Evolutionary conservation across 1,284 basidiomycete genomes (phyloP).

Genomic region (Malassezia dermatis): DNA sequence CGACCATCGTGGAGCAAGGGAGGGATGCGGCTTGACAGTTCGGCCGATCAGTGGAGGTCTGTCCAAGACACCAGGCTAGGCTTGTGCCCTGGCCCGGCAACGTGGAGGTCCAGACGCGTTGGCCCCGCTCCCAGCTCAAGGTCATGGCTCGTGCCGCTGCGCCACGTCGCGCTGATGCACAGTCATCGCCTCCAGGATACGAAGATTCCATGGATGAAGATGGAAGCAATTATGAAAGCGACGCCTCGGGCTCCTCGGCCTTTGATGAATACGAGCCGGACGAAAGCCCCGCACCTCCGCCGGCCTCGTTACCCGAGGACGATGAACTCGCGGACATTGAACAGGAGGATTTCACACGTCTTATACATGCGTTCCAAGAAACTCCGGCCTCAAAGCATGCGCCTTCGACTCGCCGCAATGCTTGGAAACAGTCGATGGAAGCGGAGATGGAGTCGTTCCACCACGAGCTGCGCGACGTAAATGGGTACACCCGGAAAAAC

Average conservation of each 20-base stretch:
- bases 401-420: not conserved
- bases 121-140: not conserved
- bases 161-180: not conserved
- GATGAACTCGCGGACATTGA: conserved; percentile 24
- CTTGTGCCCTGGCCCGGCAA: not conserved
- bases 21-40: not conserved
- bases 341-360: conserved; percentile 25
- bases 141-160: not conserved
- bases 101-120: not conserved
- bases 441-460: conserved; percentile 36
- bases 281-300: conserved; percentile 10
- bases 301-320: not conserved
- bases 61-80: not conserved
- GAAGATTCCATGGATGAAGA: conserved; percentile 14
- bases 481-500: conserved; percentile 26
- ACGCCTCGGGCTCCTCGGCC: not conserved
- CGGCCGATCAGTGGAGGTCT: conserved; percentile 16
- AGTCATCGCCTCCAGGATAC: not conserved
- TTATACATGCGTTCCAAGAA: conserved; percentile 29
- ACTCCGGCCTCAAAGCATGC: conserved; percentile 11
- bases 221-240: conserved; percentile 4
- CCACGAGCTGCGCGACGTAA: conserved; percentile 32
- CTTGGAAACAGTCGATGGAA: conserved; percentile 35
- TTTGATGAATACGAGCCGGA: conserved; percentile 24
- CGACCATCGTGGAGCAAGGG: conserved; percentile 18